Percentiles rank a stretch among this genome's conserved stretches.
Conservation (phyloP, 257 asterid genomes). For the Forsythia suspensa region DNA sequence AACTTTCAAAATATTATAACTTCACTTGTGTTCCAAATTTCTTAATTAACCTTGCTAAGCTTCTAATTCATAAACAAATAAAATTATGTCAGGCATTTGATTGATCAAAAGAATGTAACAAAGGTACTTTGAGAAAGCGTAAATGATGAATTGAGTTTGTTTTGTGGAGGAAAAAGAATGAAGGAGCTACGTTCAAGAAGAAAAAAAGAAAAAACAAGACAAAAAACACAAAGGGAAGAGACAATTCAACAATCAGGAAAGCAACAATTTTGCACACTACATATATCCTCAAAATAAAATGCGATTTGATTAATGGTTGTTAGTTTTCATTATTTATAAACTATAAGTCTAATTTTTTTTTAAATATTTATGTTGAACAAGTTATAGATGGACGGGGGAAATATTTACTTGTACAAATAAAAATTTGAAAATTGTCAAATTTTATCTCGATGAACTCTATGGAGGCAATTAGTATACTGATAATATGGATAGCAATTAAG, state of each 20-base stretch:
- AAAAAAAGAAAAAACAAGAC: neutral
- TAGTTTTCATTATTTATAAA: neutral
- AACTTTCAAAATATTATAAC: neutral
- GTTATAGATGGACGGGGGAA: neutral
- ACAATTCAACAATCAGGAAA: neutral
- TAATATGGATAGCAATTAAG: neutral
- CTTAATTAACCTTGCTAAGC: neutral
- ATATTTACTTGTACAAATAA: neutral
- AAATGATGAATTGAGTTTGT: neutral
- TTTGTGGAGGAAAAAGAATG: neutral
- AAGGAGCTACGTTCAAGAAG: neutral
- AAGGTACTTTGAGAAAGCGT: neutral
- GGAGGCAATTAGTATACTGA: neutral
- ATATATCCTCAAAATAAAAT: neutral
- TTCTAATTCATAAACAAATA: neutral
- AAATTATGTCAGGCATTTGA: neutral
- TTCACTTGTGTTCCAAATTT: neutral
- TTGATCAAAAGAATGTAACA: too few relatives aligned
- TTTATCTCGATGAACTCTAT: neutral
- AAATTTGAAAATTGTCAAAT: neutral
- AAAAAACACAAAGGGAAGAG: neutral
- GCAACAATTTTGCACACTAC: neutral
- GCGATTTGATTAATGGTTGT: neutral
- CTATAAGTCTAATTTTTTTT: neutral
- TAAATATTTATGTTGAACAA: neutral